These are phyloP conservation scores for Halophytophthora polymorphica DNA, from an alignment of 352 stramenopile genomes.

Conservation along the genomic window DNA sequence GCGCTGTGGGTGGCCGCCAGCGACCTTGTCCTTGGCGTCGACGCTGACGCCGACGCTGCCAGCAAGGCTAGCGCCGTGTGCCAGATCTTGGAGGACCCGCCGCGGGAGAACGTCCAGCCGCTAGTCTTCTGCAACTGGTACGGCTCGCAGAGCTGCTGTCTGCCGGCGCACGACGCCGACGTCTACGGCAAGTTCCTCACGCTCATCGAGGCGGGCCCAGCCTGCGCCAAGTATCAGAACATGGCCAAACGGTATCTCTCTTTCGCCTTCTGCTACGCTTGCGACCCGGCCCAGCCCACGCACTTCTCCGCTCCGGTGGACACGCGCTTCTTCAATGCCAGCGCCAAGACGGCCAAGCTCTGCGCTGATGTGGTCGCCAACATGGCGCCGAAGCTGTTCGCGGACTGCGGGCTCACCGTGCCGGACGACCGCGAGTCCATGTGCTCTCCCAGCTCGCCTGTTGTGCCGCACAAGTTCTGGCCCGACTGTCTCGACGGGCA, in stretches of 20 bases:
- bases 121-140: constrained; percentile 81
- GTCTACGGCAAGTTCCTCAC: constrained; percentile 55
- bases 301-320: constrained; percentile 46
- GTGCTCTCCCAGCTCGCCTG: constrained; percentile 60
- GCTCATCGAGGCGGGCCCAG: constrained; percentile 58
- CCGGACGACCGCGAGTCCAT: constrained; percentile 51
- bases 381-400: constrained; percentile 48
- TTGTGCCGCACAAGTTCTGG: constrained; percentile 57
- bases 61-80: not conserved
- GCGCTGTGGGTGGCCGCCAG: no score
- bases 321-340: constrained; percentile 49
- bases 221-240: constrained; percentile 74
- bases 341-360: constrained; percentile 59
- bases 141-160: constrained; percentile 50
- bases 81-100: not conserved
- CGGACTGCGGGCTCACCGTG: constrained; percentile 61
- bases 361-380: constrained; percentile 46
- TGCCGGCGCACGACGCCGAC: constrained; percentile 63
- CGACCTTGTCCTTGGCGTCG: no score
- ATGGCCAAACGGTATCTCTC: constrained; percentile 52
- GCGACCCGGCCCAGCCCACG: constrained; percentile 36
- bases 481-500: constrained; percentile 52
- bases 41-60: no score
- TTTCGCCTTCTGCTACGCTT: constrained; percentile 41
- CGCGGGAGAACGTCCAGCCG: constrained; percentile 51